These are phyloP conservation scores for Garcia nutans DNA, from an alignment of 345 rosid genomes.

Conservation along the genomic window DNA sequence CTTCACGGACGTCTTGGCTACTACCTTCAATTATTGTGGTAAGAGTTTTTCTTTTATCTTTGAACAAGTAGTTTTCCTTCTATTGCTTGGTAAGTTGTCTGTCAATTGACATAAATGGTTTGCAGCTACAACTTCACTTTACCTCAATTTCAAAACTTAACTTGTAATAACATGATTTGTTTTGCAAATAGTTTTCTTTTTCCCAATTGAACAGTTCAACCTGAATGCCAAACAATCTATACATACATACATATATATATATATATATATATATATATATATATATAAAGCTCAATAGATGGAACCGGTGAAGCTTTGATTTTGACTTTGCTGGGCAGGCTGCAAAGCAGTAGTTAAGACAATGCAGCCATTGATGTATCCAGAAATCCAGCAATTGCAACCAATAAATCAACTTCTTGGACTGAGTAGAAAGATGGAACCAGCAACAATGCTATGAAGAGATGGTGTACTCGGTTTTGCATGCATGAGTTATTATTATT, in stretches of 20 bases:
- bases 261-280: too few relatives aligned
- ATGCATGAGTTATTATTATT: background rate
- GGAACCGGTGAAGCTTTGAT: background rate
- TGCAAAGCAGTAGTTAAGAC: background rate
- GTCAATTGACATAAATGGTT: background rate
- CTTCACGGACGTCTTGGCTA: slow-evolving; percentile 2
- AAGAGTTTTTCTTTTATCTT: background rate
- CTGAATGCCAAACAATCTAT: too few relatives aligned
- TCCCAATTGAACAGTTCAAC: too few relatives aligned
- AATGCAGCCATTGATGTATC: background rate
- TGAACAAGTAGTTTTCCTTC: background rate
- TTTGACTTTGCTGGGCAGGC: background rate
- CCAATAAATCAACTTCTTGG: background rate
- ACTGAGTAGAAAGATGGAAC: background rate
- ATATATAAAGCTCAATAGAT: too few relatives aligned
- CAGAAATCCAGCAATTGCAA: background rate
- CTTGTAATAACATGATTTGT: background rate
- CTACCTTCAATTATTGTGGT: slow-evolving; percentile 6
- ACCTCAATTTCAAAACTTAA: background rate
- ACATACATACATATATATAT: too few relatives aligned
- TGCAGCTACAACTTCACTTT: background rate
- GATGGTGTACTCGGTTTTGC: background rate
- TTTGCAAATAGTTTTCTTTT: too few relatives aligned
- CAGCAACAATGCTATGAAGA: background rate
- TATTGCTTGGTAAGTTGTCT: background rate